Evolutionary conservation across 495 filamentous ascomycete species (phyloP).

Genomic region (Penicillium crystallinum): DNA sequence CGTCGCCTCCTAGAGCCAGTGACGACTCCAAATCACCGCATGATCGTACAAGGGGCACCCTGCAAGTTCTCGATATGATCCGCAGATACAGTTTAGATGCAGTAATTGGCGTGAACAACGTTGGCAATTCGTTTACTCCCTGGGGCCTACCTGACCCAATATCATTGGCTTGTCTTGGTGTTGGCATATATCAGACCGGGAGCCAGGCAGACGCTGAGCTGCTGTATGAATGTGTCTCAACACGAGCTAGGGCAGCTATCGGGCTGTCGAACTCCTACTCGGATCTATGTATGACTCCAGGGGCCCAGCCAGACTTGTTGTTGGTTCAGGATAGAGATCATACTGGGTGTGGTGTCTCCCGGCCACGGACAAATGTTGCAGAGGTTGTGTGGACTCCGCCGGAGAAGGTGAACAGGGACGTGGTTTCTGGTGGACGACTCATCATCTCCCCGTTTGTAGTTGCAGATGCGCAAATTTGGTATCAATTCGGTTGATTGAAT

Average conservation of each 20-base stretch:
- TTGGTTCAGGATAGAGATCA: conserved; percentile 28
- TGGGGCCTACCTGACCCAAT: conserved; percentile 69
- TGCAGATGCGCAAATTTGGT: neutral
- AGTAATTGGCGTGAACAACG: conserved; percentile 67
- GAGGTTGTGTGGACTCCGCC: conserved; percentile 40
- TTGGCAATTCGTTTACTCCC: conserved; percentile 74
- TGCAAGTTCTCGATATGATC: conserved; percentile 61
- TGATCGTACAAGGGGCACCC: conserved; percentile 48
- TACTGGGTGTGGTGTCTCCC: conserved; percentile 25
- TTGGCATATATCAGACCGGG: conserved; percentile 65
- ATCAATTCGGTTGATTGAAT: neutral
- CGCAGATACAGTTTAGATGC: conserved; percentile 52
- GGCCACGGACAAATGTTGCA: conserved; percentile 27
- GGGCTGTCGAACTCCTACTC: conserved; percentile 13
- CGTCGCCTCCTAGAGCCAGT: conserved; percentile 40
- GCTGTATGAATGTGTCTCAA: conserved; percentile 59
- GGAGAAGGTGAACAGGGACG: conserved; percentile 16
- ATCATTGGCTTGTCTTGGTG: conserved; percentile 55
- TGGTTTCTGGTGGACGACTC: conserved; percentile 21
- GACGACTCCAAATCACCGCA: conserved; percentile 15
- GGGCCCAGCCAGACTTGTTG: conserved; percentile 20
- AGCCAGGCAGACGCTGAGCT: conserved; percentile 52
- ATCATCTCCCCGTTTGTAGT: conserved; percentile 1
- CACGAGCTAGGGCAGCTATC: conserved; percentile 45
- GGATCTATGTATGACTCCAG: conserved; percentile 8